Conservation (phyloP, 495 filamentous ascomycete species). For the Beverwykella pulmonaria region DNA sequence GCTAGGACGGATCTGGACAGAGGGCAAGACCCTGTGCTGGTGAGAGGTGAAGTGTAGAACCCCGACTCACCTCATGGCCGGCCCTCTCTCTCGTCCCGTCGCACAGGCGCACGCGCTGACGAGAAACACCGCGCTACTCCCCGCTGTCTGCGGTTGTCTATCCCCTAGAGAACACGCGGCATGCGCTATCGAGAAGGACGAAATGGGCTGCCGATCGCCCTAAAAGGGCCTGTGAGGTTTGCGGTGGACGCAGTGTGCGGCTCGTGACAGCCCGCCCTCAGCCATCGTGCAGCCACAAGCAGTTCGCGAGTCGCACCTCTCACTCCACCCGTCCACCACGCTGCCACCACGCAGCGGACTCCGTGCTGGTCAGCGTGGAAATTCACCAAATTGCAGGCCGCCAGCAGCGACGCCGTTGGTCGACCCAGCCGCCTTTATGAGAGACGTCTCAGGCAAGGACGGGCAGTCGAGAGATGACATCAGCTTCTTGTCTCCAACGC, state of each 20-base stretch:
- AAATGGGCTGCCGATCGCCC: not conserved
- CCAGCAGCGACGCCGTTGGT: not conserved
- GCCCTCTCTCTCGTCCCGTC: not conserved
- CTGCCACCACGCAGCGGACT: not conserved
- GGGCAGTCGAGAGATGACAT: too few relatives aligned
- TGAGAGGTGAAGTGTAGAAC: not conserved
- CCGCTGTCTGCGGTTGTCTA: not conserved
- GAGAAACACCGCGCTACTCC: not conserved
- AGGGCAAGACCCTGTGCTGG: not conserved
- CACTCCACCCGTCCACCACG: not conserved
- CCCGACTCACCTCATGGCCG: not conserved
- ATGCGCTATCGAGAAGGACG: not conserved
- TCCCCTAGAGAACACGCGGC: not conserved
- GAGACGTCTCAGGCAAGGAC: too few relatives aligned
- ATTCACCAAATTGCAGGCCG: not conserved
- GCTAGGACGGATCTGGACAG: not conserved
- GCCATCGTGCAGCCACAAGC: not conserved
- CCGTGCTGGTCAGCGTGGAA: not conserved
- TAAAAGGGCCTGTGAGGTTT: too few relatives aligned
- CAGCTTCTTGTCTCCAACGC: too few relatives aligned
- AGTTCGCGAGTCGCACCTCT: not conserved
- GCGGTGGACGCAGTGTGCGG: not conserved
- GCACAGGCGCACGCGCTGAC: too few relatives aligned
- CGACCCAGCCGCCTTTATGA: too few relatives aligned
- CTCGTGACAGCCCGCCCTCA: not conserved